These are phyloP conservation scores for Symbiotaphrina buchneri DNA, from an alignment of 495 filamentous ascomycete species.

Conservation along the genomic window DNA sequence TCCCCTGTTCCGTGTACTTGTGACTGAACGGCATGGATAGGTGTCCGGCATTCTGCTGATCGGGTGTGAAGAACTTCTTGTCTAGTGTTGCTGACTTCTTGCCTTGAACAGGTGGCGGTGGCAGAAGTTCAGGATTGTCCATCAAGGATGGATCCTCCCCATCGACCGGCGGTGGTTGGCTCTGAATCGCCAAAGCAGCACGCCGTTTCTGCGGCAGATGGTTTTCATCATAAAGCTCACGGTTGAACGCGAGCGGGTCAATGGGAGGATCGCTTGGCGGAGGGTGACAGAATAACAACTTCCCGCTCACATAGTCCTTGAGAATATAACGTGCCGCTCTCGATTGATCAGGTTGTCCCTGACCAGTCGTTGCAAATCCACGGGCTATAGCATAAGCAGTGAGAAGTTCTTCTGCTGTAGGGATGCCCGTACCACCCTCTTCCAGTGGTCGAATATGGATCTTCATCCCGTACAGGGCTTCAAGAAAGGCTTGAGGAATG, in stretches of 20 bases:
- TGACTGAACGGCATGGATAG: slow-evolving; percentile 68
- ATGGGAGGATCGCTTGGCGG: slow-evolving; percentile 46
- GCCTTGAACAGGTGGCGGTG: slow-evolving; percentile 22
- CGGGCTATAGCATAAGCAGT: slow-evolving; percentile 69
- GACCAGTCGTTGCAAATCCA: slow-evolving; percentile 71
- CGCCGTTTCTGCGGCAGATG: slow-evolving; percentile 58
- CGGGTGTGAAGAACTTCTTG: slow-evolving; percentile 61
- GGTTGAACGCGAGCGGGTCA: slow-evolving; percentile 60
- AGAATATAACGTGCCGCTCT: slow-evolving; percentile 75
- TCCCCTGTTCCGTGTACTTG: slow-evolving; percentile 66
- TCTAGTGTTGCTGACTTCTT: slow-evolving; percentile 56
- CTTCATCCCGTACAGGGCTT: slow-evolving; percentile 81
- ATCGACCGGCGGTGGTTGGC: slow-evolving; percentile 9
- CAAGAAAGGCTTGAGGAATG: slow-evolving; percentile 77
- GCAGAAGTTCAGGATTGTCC: slow-evolving; percentile 14
- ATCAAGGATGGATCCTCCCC: slow-evolving; percentile 15
- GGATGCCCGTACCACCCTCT: slow-evolving; percentile 80
- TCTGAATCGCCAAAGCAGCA: slow-evolving; percentile 21
- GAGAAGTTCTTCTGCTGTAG: slow-evolving; percentile 73
- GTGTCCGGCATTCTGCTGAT: slow-evolving; percentile 33
- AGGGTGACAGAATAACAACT: slow-evolving; percentile 77
- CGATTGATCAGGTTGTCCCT: slow-evolving; percentile 81
- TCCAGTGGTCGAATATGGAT: slow-evolving; percentile 64
- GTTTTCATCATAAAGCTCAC: slow-evolving; percentile 58
- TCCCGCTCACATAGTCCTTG: slow-evolving; percentile 95